A percentile compares a stretch with the other conserved stretches of the same genome.
Evolutionary conservation across 768 basidiomycete species (phyloP).

Genomic region (Boletales sp.): DNA sequence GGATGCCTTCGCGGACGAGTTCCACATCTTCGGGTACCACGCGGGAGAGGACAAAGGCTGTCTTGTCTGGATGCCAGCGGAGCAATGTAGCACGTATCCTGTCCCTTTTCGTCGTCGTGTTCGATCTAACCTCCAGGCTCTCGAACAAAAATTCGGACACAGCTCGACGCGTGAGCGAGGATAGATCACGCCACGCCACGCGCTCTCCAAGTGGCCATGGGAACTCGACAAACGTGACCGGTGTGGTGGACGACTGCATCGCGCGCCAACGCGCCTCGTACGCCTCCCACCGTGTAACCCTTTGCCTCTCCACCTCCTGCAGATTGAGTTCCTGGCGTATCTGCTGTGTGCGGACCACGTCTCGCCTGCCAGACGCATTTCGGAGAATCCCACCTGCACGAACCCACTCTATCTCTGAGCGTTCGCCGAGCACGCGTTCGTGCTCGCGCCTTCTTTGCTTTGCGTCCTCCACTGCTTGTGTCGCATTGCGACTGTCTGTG

Average conservation of each 20-base stretch:
- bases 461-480: constrained; percentile 11
- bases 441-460: constrained; percentile 19
- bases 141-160: constrained; percentile 53
- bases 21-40: constrained; percentile 44
- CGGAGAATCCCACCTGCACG: constrained; percentile 54
- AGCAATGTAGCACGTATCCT: constrained; percentile 57
- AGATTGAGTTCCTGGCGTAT: constrained; percentile 46
- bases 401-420: constrained; percentile 59
- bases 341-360: constrained; percentile 45
- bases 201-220: constrained; percentile 54
- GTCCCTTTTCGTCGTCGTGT: constrained; percentile 44
- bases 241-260: constrained; percentile 29
- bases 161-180: constrained; percentile 34
- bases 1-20: constrained; percentile 44
- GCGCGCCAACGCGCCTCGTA: constrained; percentile 53
- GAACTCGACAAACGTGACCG: constrained; percentile 47
- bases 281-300: constrained; percentile 43
- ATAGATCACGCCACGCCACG: constrained; percentile 17
- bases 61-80: constrained; percentile 70
- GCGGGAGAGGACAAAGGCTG: constrained; percentile 40
- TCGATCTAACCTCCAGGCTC: constrained; percentile 39
- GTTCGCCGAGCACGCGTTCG: constrained; percentile 42
- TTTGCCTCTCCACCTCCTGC: constrained; percentile 39
- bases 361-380: constrained; percentile 46
- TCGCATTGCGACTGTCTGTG: background rate